Evolutionary conservation across 768 basidiomycete species (phyloP), one percentile per base, ranked within the genome.

Genomic region (Hygrocybe punicea): DNA sequence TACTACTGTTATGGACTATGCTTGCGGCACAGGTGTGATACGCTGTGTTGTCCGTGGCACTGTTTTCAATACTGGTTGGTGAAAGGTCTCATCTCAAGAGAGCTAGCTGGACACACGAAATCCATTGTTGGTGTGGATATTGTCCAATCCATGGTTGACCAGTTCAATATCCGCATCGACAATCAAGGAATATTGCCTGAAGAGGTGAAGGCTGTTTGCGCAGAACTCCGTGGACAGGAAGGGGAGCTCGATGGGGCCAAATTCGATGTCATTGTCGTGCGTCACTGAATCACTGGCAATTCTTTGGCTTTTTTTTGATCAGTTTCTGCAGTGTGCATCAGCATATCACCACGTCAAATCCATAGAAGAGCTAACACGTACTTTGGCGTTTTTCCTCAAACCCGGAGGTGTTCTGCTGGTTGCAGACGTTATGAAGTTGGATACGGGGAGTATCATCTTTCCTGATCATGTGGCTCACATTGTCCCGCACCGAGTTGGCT

Each of bases 111-210:
- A 1, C 73, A 86, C 60, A 79, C 80, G 46, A 86, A 83, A 65
- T 75, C 75, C 29, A 79, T 91, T 59, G 70, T 90, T 14, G 90
- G 89, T 9, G 83, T 88, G 14, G 91, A 92, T 65, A 86, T 91
- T 65, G 89, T 84, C 70, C 83, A 84, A 60, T 79, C 71, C 1
- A 81, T 84, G 76, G 85, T 91, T 8, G 83, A 89, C 54, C 69
- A 75, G 14, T 92, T 82, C 74, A 89, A 89, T 68, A 63, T 70
- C 51, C 73, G 76, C 19, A 82, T 83, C 11, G 57, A 57, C 17
- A 81, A 85, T 54, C 84, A 89, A 56, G 87, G 87, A 4, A 80
- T 89, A 36, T 63, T 78, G 1, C 69, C 75, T 1, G 84, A 87
- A 51, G 85, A 88, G 63, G 87, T 91, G 85, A 75, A 74, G 9